These are phyloP conservation scores for Trichaptum fuscoviolaceum DNA, from an alignment of 768 basidiomycete species.

Conservation along the genomic window DNA sequence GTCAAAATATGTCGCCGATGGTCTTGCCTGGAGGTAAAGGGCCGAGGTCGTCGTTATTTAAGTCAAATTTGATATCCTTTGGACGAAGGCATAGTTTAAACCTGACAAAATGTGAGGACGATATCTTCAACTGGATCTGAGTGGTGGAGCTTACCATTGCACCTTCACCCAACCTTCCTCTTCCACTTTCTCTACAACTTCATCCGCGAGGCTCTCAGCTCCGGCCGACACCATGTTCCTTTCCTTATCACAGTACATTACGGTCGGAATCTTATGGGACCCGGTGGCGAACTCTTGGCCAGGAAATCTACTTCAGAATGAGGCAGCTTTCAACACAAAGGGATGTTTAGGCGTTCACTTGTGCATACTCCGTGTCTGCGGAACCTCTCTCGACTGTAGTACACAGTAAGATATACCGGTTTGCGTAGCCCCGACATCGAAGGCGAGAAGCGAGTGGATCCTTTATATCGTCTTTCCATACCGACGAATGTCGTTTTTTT, in stretches of 20 bases:
- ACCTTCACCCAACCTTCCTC: constrained; percentile 2
- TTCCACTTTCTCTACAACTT: neutral
- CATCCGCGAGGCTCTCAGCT: constrained; percentile 16
- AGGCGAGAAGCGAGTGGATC: neutral
- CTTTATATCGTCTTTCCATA: too few relatives aligned
- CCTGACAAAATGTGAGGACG: constrained; percentile 14
- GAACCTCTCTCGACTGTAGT: constrained; percentile 3
- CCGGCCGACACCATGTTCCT: constrained; percentile 17
- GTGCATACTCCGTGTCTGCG: neutral
- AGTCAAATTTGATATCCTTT: constrained; percentile 16
- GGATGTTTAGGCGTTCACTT: neutral
- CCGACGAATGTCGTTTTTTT: too few relatives aligned
- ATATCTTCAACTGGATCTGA: neutral
- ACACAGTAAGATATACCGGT: constrained; percentile 7
- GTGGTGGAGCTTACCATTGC: constrained; percentile 1
- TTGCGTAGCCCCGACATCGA: constrained; percentile 6
- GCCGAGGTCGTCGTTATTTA: constrained; percentile 31
- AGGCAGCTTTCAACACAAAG: too few relatives aligned
- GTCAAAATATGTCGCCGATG: constrained; percentile 41
- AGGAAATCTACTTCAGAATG: neutral
- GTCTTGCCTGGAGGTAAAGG: constrained; percentile 38
- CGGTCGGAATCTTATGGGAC: constrained; percentile 16
- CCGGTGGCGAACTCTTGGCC: neutral
- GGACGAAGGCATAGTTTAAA: constrained; percentile 33
- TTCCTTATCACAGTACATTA: constrained; percentile 17